Evolutionary conservation across 768 basidiomycete genomes (phyloP).

Genomic region (Boletellus emodensis): DNA sequence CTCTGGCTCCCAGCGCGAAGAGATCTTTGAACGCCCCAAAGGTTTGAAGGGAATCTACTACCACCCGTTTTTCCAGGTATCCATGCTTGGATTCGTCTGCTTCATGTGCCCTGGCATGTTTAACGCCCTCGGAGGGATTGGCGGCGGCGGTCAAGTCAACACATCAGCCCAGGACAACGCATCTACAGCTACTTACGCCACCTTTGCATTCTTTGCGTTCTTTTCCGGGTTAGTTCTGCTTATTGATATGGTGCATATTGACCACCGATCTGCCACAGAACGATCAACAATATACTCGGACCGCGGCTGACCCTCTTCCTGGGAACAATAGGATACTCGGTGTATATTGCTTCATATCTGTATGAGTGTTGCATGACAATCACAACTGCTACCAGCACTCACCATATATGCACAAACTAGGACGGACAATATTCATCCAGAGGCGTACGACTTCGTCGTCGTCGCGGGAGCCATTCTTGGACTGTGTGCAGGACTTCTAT

Average conservation of each 20-base stretch:
- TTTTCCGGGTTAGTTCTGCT: conserved; percentile 56
- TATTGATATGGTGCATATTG: not conserved
- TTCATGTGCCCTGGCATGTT: conserved; percentile 68
- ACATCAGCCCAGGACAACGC: conserved; percentile 61
- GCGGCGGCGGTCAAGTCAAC: conserved; percentile 74
- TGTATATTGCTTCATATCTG: conserved; percentile 43
- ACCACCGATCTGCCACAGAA: conserved; percentile 36
- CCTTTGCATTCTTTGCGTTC: conserved; percentile 59
- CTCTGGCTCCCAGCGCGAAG: conserved; percentile 15
- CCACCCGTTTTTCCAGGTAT: conserved; percentile 42
- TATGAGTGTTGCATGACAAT: no score
- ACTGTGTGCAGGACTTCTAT: conserved; percentile 46
- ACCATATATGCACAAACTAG: conserved; percentile 30
- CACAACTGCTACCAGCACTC: no score
- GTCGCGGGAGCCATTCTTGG: conserved; percentile 49
- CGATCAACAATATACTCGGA: conserved; percentile 70
- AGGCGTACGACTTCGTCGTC: conserved; percentile 43
- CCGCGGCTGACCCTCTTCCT: conserved; percentile 46
- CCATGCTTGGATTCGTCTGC: conserved; percentile 59
- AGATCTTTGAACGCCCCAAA: conserved; percentile 43
- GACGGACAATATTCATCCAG: conserved; percentile 37
- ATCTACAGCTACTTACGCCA: conserved; percentile 61
- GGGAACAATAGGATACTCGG: conserved; percentile 49
- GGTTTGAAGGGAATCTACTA: conserved; percentile 55
- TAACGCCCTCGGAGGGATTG: conserved; percentile 76